phyloP scores from a whole-genome alignment of 352 stramenopile genomes.

The Elongisporangium senticosum region DNA sequence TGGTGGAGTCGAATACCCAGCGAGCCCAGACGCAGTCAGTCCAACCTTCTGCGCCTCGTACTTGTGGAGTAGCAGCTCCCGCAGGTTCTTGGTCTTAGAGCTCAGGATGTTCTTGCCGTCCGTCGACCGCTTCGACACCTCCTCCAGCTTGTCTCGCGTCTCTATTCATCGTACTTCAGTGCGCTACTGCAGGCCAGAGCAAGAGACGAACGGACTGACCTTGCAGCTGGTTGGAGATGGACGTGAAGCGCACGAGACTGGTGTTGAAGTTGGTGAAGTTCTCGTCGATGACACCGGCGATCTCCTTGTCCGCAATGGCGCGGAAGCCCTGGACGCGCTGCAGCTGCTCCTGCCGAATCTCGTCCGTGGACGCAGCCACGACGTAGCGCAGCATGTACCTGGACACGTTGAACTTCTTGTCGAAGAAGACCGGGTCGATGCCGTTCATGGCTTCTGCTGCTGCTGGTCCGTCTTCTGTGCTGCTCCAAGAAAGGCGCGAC shows the following conservation, averaged over 20 bases:
- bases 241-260: slow-evolving; percentile 70
- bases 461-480: neutral
- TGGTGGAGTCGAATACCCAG: neutral
- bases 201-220: slow-evolving; percentile 18
- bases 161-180: slow-evolving; percentile 20
- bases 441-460: slow-evolving; percentile 28
- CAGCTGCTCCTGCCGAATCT: slow-evolving; percentile 64
- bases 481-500: slow-evolving; percentile 6
- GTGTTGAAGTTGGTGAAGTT: slow-evolving; percentile 85
- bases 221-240: slow-evolving; percentile 74
- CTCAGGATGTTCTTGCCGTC: slow-evolving; percentile 78
- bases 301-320: slow-evolving; percentile 67
- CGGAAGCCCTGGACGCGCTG: slow-evolving; percentile 53
- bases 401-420: slow-evolving; percentile 79
- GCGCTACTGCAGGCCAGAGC: neutral
- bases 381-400: slow-evolving; percentile 81
- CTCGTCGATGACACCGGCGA: slow-evolving; percentile 76
- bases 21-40: neutral
- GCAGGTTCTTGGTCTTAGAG: slow-evolving; percentile 82
- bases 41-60: slow-evolving; percentile 74
- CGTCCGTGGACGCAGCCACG: slow-evolving; percentile 58
- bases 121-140: slow-evolving; percentile 59
- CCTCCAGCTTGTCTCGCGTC: slow-evolving; percentile 59
- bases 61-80: slow-evolving; percentile 73
- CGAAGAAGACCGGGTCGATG: slow-evolving; percentile 75